Conservation (phyloP, 2,329 filamentous ascomycete genomes). For the Corniculantispora saksenae region DNA sequence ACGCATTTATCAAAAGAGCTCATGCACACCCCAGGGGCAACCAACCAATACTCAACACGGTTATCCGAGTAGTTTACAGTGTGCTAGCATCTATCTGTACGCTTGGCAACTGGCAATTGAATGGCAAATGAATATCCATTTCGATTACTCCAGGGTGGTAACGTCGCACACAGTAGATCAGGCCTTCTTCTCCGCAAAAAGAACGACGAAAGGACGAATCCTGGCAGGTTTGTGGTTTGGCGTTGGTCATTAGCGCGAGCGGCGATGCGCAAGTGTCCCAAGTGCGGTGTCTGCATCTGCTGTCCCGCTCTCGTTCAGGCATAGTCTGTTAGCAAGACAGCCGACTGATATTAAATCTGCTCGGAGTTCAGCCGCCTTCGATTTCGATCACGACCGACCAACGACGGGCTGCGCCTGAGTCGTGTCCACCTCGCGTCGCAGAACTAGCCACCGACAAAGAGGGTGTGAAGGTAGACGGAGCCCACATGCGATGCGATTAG, state of each 20-base stretch:
- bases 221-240: not conserved
- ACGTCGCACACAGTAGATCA: not conserved
- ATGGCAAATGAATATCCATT: not conserved
- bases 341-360: not conserved
- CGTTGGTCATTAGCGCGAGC: not conserved
- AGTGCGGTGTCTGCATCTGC: not conserved
- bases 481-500: not conserved
- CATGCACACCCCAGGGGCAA: too few relatives aligned
- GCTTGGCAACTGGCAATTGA: not conserved
- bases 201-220: not conserved
- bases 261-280: not conserved
- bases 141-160: not conserved
- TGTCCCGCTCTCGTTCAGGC: not conserved
- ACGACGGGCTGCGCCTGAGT: not conserved
- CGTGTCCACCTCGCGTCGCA: not conserved
- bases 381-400: conserved; percentile 4
- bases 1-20: too few relatives aligned
- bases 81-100: too few relatives aligned
- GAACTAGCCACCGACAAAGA: not conserved
- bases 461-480: not conserved
- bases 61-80: not conserved
- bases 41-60: too few relatives aligned
- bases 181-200: not conserved
- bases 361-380: not conserved
- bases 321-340: not conserved